phyloP scores from a whole-genome alignment of 441 rosid genomes.

The Gossypium gossypioides region DNA sequence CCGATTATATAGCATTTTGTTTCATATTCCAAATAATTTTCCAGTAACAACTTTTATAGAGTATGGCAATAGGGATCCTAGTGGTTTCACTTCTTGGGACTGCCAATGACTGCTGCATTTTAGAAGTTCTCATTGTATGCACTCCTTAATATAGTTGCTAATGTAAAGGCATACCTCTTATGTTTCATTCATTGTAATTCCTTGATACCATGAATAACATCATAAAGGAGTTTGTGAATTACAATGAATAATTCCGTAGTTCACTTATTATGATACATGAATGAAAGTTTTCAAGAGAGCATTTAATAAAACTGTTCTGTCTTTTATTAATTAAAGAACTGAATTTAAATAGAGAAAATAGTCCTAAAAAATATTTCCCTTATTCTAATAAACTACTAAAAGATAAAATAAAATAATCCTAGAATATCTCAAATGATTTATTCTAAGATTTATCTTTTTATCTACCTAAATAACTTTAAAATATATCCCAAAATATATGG shows the following conservation, averaged over 20 bases:
- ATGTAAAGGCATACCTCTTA: background rate
- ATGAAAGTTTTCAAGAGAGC: no score
- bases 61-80: background rate
- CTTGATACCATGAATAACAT: background rate
- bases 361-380: no score
- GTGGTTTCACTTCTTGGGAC: background rate
- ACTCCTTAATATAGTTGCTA: background rate
- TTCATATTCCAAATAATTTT: background rate
- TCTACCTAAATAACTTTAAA: no score
- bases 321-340: no score
- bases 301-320: no score
- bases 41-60: background rate
- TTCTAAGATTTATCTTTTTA: no score
- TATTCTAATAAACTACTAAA: no score
- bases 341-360: no score
- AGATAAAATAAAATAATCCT: no score
- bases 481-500: no score
- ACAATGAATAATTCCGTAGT: background rate
- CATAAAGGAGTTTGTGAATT: background rate
- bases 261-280: background rate
- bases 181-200: background rate
- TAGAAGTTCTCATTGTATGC: background rate
- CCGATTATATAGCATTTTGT: background rate
- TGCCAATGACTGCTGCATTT: background rate
- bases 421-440: no score